Base-by-base conservation (phyloP, 192 early-diverging fungal species). In the Spizellomyces punctatus region DNA sequence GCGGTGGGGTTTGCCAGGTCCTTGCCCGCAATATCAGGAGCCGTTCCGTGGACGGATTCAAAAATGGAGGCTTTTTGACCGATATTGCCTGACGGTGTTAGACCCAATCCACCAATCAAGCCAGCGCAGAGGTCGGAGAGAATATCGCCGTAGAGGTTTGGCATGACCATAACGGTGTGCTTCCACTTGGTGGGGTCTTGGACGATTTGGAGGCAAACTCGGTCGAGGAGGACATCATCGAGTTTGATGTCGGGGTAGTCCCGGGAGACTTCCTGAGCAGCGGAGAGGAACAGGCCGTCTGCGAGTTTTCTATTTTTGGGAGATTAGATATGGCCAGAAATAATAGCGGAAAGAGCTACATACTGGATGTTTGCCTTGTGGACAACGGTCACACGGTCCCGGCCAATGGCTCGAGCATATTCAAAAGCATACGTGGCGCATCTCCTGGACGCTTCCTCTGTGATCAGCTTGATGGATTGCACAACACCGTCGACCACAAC, bases 91-190 rank as follows among this genome's bases (percentile, higher is more conserved):
- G 93, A 95, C 49, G 97, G 97, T 9, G 97, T 99, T 75, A 99
- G 84, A 46, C 97, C 97, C 63, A 99, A 90, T 58, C 97, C 97
- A 70, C 97, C 97, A 75, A 99, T 99, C 57, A 99, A 87, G 68
- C 97, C 97, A 67, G 97, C 97, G 69, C 95, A 91, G 87, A 99
- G 91, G 78, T 99, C 97, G 21, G 92, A 94, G n/a, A 99, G 85
- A 86, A 99, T 99, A 81, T 99, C 97, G 74, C 97, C 97, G 73
- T 99, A 99, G 76, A 99, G 87, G 90, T 99, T 99, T 61, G 97
- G 97, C 96, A 99, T 98, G 76, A 97, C 97, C 95, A 99, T 96
- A 78, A 99, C 97, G 21, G 93, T 95, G 76, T 93, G 85, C 48
- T 87, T 88, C 73, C 89, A 99, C 66, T 93, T 85, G 59, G 89